A percentile compares a stretch with the other conserved stretches of the same genome.
These are phyloP conservation scores for Solanum raphanifolium DNA, from an alignment of 257 asterid species.

Conservation along the genomic window DNA sequence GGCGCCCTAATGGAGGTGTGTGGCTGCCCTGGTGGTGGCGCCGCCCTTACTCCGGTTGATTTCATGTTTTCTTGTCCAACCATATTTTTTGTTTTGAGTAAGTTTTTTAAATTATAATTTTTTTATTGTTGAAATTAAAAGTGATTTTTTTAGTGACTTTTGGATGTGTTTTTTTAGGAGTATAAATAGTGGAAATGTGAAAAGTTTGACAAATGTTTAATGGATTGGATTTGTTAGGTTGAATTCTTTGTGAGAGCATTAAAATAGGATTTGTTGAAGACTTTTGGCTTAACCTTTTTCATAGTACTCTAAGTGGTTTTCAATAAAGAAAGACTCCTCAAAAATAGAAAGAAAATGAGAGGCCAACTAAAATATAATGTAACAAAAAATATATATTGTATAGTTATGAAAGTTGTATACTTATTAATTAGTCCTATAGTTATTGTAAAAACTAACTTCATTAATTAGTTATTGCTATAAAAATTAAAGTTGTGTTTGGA, in stretches of 20 bases:
- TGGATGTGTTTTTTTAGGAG: background rate
- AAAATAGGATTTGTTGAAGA: constrained; percentile 1
- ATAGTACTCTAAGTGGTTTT: background rate
- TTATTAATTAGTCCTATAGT: background rate
- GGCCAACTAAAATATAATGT: background rate
- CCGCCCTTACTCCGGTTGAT: constrained; percentile 16
- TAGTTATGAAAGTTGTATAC: background rate
- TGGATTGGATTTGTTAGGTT: background rate
- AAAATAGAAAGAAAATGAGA: background rate
- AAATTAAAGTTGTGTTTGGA: background rate
- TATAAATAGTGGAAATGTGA: background rate
- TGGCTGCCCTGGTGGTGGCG: constrained; percentile 45
- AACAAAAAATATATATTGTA: background rate
- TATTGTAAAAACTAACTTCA: background rate
- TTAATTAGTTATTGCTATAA: background rate
- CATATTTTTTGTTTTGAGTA: constrained; percentile 8
- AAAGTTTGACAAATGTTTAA: background rate
- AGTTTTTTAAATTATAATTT: background rate
- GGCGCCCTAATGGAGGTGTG: constrained; percentile 14
- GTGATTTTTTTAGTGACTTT: background rate
- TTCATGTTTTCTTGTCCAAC: constrained; percentile 45
- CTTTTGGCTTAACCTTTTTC: background rate
- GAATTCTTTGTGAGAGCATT: background rate
- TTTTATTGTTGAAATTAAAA: background rate
- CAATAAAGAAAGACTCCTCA: background rate